A percentile compares a stretch with the other conserved stretches of the same genome.
These are phyloP conservation scores for Gossypium herbaceum DNA, from an alignment of 345 rosid genomes.

Conservation along the genomic window DNA sequence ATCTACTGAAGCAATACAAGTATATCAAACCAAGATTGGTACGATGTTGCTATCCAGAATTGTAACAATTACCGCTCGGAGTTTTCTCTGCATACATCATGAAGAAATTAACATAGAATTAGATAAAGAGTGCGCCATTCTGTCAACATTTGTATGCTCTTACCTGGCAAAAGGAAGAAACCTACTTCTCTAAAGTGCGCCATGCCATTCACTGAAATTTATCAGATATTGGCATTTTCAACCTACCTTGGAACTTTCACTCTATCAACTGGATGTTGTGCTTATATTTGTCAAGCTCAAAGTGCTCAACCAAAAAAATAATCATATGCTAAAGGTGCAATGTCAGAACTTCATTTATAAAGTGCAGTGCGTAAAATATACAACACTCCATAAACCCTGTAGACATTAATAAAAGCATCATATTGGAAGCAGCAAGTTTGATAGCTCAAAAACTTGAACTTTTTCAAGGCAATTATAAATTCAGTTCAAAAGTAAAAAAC, in stretches of 20 bases:
- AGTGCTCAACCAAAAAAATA: background rate
- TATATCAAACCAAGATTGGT: background rate
- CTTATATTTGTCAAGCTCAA: background rate
- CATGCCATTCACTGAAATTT: background rate
- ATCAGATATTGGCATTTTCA: constrained; percentile 1
- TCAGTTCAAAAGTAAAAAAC: background rate
- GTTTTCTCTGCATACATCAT: background rate
- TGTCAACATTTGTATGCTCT: background rate
- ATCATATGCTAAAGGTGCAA: background rate
- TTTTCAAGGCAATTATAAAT: background rate
- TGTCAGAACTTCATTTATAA: background rate
- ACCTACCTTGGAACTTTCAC: background rate
- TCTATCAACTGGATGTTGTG: background rate
- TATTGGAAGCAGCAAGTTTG: background rate
- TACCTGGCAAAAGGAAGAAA: constrained; percentile 1
- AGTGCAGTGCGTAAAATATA: background rate
- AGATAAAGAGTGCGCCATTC: background rate
- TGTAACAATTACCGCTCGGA: background rate
- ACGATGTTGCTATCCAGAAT: background rate
- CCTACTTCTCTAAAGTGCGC: background rate
- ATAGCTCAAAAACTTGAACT: background rate
- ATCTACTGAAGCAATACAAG: background rate
- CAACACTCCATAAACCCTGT: background rate
- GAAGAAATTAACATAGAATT: background rate
- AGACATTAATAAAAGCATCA: background rate